Percentiles rank a stretch among this genome's conserved stretches.
Evolutionary conservation across 2,329 filamentous ascomycete species (phyloP).

Genomic region (Trichoderma simmonsii): DNA sequence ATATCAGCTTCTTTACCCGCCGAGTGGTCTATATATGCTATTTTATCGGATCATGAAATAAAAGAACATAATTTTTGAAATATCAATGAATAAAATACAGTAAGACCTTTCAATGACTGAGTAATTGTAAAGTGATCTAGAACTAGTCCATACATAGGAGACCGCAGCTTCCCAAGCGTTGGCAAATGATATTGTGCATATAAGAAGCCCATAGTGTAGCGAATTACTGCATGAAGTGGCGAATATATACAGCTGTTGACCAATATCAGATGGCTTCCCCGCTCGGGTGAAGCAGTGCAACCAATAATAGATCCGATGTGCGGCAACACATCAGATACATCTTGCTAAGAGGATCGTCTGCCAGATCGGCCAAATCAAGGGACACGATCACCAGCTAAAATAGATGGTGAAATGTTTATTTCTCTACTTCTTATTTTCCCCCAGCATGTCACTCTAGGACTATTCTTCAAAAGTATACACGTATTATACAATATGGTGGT

Average conservation of each 20-base stretch:
- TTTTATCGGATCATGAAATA: neutral
- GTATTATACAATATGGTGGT: neutral
- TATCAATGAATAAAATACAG: neutral
- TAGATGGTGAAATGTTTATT: neutral
- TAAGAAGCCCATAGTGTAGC: neutral
- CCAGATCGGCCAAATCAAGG: neutral
- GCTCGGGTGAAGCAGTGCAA: neutral
- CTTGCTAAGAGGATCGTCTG: neutral
- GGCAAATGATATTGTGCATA: neutral
- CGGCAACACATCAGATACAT: neutral
- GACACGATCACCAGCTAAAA: neutral
- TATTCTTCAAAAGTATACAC: neutral
- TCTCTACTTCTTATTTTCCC: no score
- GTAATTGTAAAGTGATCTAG: neutral
- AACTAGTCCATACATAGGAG: neutral
- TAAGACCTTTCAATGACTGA: neutral
- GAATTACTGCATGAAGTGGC: neutral
- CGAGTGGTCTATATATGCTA: neutral
- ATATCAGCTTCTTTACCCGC: neutral
- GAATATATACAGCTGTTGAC: neutral
- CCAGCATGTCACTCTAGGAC: neutral
- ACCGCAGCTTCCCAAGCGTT: neutral
- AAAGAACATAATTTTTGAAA: neutral
- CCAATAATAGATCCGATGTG: neutral
- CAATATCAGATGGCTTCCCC: neutral